Percentiles rank a stretch among this genome's conserved stretches.
Evolutionary conservation across 2,329 filamentous ascomycete genomes (phyloP).

Genomic region (Xylariaceae sp.): DNA sequence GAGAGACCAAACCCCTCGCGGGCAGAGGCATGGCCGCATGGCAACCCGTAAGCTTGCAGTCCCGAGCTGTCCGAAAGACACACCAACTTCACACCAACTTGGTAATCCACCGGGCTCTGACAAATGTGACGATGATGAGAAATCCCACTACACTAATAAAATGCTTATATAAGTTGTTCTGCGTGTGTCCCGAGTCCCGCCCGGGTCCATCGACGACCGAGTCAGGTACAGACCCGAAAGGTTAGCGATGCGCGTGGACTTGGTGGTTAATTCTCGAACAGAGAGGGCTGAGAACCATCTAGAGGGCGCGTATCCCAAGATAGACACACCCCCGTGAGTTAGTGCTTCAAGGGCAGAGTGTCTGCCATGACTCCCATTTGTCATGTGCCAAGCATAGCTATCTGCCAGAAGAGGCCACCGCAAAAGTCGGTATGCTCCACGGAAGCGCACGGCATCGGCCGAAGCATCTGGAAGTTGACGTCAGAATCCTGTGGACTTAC

Average conservation of each 20-base stretch:
- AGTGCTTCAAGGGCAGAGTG: not conserved
- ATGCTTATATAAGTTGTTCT: not conserved
- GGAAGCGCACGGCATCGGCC: too few species aligned
- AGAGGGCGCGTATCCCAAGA: not conserved
- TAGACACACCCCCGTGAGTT: too few species aligned
- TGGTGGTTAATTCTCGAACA: not conserved
- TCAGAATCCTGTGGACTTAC: too few species aligned
- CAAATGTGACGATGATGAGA: conserved; percentile 21
- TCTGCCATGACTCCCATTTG: not conserved
- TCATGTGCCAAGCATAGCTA: not conserved
- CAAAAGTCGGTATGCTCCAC: too few species aligned
- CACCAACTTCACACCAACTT: conserved; percentile 7
- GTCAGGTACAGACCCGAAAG: conserved; percentile 8
- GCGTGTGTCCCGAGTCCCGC: not conserved
- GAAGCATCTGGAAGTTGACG: too few species aligned
- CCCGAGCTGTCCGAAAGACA: conserved; percentile 18
- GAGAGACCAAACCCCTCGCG: too few species aligned
- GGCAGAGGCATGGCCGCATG: not conserved
- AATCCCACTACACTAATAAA: conserved; percentile 19
- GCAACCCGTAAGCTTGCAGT: conserved; percentile 1
- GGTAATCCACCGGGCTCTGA: conserved; percentile 15
- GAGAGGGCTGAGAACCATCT: not conserved
- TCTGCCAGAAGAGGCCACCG: not conserved
- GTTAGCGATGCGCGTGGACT: conserved; percentile 5
- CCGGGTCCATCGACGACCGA: not conserved